Evolutionary conservation across 306 rosid species (phyloP), one percentile per base, ranked within the genome.

Genomic region (Cucurbita ficifolia): DNA sequence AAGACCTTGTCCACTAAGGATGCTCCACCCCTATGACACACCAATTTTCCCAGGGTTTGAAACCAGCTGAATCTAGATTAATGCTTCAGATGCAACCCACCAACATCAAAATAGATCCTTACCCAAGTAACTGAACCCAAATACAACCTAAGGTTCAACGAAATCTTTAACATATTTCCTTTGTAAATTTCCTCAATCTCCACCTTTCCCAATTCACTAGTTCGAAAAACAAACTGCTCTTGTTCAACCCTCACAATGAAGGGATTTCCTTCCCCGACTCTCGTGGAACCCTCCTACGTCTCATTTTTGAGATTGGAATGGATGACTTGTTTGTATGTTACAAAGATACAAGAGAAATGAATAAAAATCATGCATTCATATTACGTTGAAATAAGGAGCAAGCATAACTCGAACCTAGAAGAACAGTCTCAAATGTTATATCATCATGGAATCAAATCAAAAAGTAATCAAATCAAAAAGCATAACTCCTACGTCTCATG

Each of bases 331-430:
- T 49, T 70, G 9, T 70, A 70, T 70, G 39, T 49, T 49, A 70
- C 74, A 70, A 70, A 48, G 50, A 16, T 68, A 49, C 55, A 33
- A 24, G 10, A 70, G 74, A 70, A 16, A 50, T 50, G 74, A 70
- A 70, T 70, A 40, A 70, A 70, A 50, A 70, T 48, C 59, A 33
- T 33, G 42, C 49, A 49, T 70, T 14, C 74, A 69, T 43, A 29
- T 24, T 12, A 48, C 51, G 24, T 48, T 69, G 74, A 48, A 69
- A 45, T 48, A 8, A 16, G 58, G 14, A 33, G 17, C 42, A 29
- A 70, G 40, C 45, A 49, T 49, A 70, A 36, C 45, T 70, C 29
- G 29, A 69, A 70, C 24, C 58, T n/a, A n/a, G n/a, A 10, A 48
- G 45, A 68, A 50, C 33, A 16, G 19, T 29, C 6, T 49, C 74